Conservation (phyloP, 1,284 basidiomycete genomes). For the Gomphus bonarii region DNA sequence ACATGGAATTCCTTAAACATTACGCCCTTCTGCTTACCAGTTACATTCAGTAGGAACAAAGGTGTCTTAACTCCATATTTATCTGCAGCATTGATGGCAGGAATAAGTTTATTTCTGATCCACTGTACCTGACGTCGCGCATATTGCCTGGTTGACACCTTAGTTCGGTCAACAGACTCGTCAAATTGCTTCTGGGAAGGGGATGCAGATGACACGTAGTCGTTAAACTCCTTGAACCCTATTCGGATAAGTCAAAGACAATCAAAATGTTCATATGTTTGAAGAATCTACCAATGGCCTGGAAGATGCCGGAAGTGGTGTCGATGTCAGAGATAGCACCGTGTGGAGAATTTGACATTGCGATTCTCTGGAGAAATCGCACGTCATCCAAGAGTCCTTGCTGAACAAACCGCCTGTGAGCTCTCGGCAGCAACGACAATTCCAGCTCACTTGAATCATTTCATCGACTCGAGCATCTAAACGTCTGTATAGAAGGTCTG, state of each 20-base stretch:
- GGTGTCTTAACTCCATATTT: slow-evolving; percentile 23
- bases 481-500: slow-evolving; percentile 51
- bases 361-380: slow-evolving; percentile 27
- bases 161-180: slow-evolving; percentile 70
- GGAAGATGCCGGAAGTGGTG: slow-evolving; percentile 82
- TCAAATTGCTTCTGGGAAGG: slow-evolving; percentile 37
- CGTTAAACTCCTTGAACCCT: slow-evolving; percentile 89
- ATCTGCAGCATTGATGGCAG: slow-evolving; percentile 52
- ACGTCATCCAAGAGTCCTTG: slow-evolving; percentile 85
- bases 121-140: slow-evolving; percentile 88
- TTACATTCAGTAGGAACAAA: slow-evolving; percentile 66
- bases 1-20: neutral
- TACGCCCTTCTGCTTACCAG: slow-evolving; percentile 34
- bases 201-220: slow-evolving; percentile 37
- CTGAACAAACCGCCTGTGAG: slow-evolving; percentile 26
- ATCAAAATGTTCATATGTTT: neutral
- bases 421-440: slow-evolving; percentile 2
- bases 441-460: slow-evolving; percentile 69
- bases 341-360: slow-evolving; percentile 29
- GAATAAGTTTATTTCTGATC: slow-evolving; percentile 87
- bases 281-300: slow-evolving; percentile 70
- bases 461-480: slow-evolving; percentile 77
- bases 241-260: slow-evolving; percentile 1
- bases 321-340: slow-evolving; percentile 28
- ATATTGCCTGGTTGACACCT: slow-evolving; percentile 83